Evolutionary conservation across 1,284 basidiomycete species (phyloP).

Genomic region (Fomes fomentarius): DNA sequence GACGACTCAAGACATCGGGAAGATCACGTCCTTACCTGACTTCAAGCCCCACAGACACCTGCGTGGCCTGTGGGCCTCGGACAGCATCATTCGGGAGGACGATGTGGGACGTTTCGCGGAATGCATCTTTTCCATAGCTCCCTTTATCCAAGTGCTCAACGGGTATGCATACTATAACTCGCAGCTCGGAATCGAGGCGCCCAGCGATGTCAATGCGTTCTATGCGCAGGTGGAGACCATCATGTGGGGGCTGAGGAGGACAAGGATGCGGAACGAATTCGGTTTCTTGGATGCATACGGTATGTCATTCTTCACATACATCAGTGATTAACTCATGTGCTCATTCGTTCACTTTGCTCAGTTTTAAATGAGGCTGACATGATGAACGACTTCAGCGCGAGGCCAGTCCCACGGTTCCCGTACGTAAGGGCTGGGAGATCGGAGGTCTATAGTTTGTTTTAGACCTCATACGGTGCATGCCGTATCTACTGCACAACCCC

Average conservation of each 20-base stretch:
- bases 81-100: background rate
- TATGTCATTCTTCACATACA: background rate
- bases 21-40: background rate
- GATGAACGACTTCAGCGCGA: background rate
- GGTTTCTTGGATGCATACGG: background rate
- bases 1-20: background rate
- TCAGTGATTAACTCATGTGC: background rate
- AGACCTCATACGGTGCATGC: background rate
- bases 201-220: background rate
- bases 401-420: background rate
- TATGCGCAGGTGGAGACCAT: background rate
- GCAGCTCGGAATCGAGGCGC: background rate
- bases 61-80: background rate
- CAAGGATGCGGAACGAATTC: background rate
- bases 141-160: background rate
- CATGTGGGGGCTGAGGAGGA: background rate
- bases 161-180: background rate
- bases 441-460: background rate
- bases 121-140: background rate
- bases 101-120: background rate
- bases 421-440: background rate
- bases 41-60: background rate
- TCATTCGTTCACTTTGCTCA: background rate
- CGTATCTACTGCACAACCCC: too few species aligned
- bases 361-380: background rate